These are phyloP conservation scores for Saprolegnia parasitica DNA, from an alignment of 352 stramenopile genomes.

Conservation along the genomic window DNA sequence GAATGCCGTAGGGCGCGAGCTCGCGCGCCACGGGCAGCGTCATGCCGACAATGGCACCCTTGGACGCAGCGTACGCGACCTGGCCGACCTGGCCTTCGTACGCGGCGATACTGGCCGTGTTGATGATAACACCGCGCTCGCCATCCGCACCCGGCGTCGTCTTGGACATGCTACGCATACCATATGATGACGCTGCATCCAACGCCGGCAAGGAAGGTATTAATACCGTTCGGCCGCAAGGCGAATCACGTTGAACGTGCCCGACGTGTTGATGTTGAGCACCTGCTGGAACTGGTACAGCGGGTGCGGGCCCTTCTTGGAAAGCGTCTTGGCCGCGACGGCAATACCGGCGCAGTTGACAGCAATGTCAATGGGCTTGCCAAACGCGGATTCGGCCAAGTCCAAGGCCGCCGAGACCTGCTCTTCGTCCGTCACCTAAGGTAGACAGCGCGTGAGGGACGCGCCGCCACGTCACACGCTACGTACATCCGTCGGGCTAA, in stretches of 20 bases:
- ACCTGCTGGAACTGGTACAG: slow-evolving; percentile 92
- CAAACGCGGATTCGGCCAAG: slow-evolving; percentile 87
- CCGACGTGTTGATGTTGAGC: slow-evolving; percentile 95
- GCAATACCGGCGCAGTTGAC: slow-evolving; percentile 96
- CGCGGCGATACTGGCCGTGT: slow-evolving; percentile 97
- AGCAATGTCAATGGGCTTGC: slow-evolving; percentile 89
- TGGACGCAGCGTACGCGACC: slow-evolving; percentile 95
- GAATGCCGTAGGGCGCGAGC: slow-evolving; percentile 89
- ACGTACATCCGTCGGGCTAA: slow-evolving; percentile 71
- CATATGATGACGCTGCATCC: slow-evolving; percentile 4
- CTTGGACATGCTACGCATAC: slow-evolving; percentile 75
- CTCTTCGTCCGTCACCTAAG: slow-evolving; percentile 88
- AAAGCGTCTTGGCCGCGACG: slow-evolving; percentile 88
- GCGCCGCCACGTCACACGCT: slow-evolving; percentile 16
- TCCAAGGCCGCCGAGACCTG: slow-evolving; percentile 87
- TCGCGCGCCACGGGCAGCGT: slow-evolving; percentile 96
- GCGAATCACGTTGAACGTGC: slow-evolving; percentile 97
- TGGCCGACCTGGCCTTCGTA: slow-evolving; percentile 98
- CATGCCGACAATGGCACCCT: slow-evolving; percentile 95
- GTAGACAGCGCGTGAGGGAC: background rate
- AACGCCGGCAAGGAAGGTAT: background rate
- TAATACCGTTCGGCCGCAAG: slow-evolving; percentile 89
- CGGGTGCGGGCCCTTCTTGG: slow-evolving; percentile 89
- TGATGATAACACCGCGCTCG: slow-evolving; percentile 96
- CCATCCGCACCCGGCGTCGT: slow-evolving; percentile 59